Base-by-base conservation (phyloP, 2,329 filamentous ascomycete species). In the Penicillium nordicum region DNA sequence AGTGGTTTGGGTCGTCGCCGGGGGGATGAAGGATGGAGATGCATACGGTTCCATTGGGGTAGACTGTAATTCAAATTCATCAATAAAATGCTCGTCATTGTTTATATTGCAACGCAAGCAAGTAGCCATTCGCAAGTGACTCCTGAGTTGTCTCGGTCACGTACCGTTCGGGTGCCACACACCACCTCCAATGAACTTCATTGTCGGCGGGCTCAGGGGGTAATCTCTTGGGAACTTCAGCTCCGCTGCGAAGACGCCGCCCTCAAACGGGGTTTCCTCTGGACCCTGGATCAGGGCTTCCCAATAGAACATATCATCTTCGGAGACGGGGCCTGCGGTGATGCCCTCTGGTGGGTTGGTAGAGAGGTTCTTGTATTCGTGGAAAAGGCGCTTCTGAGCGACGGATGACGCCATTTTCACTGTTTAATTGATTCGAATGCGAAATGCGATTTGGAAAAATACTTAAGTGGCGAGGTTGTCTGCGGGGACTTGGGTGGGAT, bases 1-100 rank as follows among this genome's bases (percentile, higher is more conserved):
- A 97, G 80, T 96, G 92, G 79, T 97, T 97, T 53, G 94, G 94
- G 76, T 97, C 93, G 77, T 97, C 93, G 68, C 94, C 93, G 3
- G 93, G 93, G 3, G 93, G 88, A 76, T 97, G 93, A 2, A 97
- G 86, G 78, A 97, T 97, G n/a, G 90, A 96, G 70, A 97, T 97
- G 79, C 93, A 97, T 67, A 97, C 94, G 18, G 93, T 84, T 62
- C 93, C 93, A 72, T 88, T 93, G 16, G 88, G 84, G 73, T 97
- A 97, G 50, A 97, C 92, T 96, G 63, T 40, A 34, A 45, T 27
- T 1, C 3, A 11, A 40, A 10, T 25, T 38, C 34, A 29, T 52
- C 34, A 56, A 41, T 40, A 41, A 45, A 11, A n/a, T 30, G 9
- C 29, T 36, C 25, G 4, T n/a, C n/a, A 42, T 40, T 48, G 25